A percentile compares a stretch with the other conserved stretches of the same genome.
phyloP scores from a whole-genome alignment of 2,329 filamentous ascomycete species.

The Penicillium sp. region DNA sequence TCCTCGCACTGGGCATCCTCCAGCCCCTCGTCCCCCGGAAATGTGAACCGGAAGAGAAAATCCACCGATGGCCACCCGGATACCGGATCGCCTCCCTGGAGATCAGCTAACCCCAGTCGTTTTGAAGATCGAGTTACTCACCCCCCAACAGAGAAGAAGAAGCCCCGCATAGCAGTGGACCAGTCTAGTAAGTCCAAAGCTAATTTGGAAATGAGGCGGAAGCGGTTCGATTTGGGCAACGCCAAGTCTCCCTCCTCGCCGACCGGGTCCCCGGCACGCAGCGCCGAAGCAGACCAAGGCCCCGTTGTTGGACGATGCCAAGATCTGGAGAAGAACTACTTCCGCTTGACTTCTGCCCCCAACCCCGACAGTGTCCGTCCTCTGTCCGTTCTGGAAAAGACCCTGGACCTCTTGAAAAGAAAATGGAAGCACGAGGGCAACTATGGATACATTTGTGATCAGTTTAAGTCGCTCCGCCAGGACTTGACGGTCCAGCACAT shows the following conservation, averaged over 20 bases:
- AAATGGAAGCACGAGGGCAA: slow-evolving; percentile 95
- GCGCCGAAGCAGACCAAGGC: slow-evolving; percentile 50
- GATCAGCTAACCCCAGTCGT: slow-evolving; percentile 64
- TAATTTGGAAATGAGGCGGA: slow-evolving; percentile 83
- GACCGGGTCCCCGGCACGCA: slow-evolving; percentile 51
- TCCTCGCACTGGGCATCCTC: slow-evolving; percentile 40
- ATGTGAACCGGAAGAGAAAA: slow-evolving; percentile 74
- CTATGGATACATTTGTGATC: slow-evolving; percentile 97
- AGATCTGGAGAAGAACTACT: slow-evolving; percentile 87
- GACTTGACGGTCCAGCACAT: slow-evolving; percentile 97
- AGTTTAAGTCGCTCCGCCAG: slow-evolving; percentile 98
- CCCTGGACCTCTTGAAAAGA: slow-evolving; percentile 83
- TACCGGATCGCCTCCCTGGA: slow-evolving; percentile 68
- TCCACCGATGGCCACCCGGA: slow-evolving; percentile 65
- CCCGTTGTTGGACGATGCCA: slow-evolving; percentile 86
- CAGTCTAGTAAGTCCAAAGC: slow-evolving; percentile 85
- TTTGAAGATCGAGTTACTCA: slow-evolving; percentile 78
- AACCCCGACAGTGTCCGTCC: slow-evolving; percentile 88
- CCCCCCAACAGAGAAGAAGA: slow-evolving; percentile 55
- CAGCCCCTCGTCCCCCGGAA: slow-evolving; percentile 29
- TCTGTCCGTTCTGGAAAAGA: slow-evolving; percentile 74
- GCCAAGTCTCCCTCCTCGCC: slow-evolving; percentile 43
- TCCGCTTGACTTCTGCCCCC: slow-evolving; percentile 87
- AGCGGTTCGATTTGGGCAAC: slow-evolving; percentile 70
- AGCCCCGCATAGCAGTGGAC: slow-evolving; percentile 53